phyloP scores from a whole-genome alignment of 148 eudicot species.

The Persicaria maculosa region DNA sequence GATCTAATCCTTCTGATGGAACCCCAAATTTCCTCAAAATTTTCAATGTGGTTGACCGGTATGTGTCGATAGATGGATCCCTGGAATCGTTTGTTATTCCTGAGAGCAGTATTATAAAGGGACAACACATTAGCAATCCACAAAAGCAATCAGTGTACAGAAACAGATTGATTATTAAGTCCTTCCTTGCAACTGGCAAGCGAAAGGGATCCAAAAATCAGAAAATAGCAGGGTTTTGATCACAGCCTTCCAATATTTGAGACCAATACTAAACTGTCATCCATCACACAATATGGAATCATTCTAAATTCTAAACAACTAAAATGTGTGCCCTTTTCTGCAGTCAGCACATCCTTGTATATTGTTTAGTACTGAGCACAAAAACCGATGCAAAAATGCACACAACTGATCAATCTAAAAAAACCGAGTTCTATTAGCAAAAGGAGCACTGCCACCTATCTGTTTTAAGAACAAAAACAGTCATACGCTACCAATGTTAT shows the following conservation, averaged over 20 bases:
- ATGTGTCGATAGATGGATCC: conserved; percentile 89
- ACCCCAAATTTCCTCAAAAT: conserved; percentile 73
- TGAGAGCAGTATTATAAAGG: conserved; percentile 13
- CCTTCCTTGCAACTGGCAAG: not conserved
- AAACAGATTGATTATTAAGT: not conserved
- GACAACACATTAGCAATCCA: not conserved
- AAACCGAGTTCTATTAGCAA: not conserved
- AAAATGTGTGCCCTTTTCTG: not conserved
- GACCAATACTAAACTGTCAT: not conserved
- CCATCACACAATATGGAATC: not conserved
- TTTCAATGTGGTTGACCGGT: conserved; percentile 58
- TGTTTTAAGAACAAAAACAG: too few relatives aligned
- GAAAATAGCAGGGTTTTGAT: not conserved
- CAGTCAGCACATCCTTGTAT: not conserved
- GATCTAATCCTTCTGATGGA: conserved; percentile 70
- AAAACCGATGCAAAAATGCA: not conserved
- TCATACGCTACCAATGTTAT: too few relatives aligned
- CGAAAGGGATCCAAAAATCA: not conserved
- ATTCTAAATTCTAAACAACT: not conserved
- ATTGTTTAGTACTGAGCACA: not conserved
- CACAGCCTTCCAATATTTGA: not conserved
- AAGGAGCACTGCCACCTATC: not conserved
- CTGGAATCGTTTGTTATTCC: conserved; percentile 82
- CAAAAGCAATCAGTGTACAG: not conserved
- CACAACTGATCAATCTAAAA: not conserved